Percentiles rank a stretch among this genome's conserved stretches.
Conservation (phyloP, 169 alveolate species). For the Plasmodium inui region DNA sequence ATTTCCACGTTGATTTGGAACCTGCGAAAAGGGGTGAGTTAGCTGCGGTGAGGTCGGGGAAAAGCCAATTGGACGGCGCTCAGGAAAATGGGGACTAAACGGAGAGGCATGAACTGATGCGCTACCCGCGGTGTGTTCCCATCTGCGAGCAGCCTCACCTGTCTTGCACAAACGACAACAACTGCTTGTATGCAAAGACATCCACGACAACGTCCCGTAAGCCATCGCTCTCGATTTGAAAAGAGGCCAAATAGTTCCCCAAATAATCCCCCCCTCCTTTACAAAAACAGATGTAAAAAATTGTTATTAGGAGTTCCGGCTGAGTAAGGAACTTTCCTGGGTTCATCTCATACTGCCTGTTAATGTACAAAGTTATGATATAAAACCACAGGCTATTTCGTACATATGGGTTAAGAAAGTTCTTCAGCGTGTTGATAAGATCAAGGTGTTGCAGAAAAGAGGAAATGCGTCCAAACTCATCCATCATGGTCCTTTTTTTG, state of each 20-base stretch:
- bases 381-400: slow-evolving; percentile 62
- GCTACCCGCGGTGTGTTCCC: background rate
- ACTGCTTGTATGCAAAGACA: slow-evolving; percentile 37
- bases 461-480: background rate
- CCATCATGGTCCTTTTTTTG: background rate
- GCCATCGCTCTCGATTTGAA: background rate
- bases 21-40: slow-evolving; percentile 8
- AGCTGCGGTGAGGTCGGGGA: background rate
- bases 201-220: slow-evolving; percentile 21
- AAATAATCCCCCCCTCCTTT: slow-evolving; percentile 15
- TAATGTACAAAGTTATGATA: slow-evolving; percentile 26
- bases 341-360: slow-evolving; percentile 14
- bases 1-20: slow-evolving; percentile 30
- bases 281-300: slow-evolving; percentile 58
- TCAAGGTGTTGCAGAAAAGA: slow-evolving; percentile 19
- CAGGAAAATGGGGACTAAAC: background rate
- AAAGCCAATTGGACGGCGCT: background rate
- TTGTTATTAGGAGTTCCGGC: slow-evolving; percentile 48
- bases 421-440: slow-evolving; percentile 14
- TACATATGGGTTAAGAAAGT: slow-evolving; percentile 45
- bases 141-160: background rate
- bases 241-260: slow-evolving; percentile 19
- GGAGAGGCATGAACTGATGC: background rate
- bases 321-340: background rate
- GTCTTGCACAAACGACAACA: slow-evolving; percentile 7